Evolutionary conservation across 106 monocot genomes (phyloP).

Genomic region (Gastrodia elata): DNA sequence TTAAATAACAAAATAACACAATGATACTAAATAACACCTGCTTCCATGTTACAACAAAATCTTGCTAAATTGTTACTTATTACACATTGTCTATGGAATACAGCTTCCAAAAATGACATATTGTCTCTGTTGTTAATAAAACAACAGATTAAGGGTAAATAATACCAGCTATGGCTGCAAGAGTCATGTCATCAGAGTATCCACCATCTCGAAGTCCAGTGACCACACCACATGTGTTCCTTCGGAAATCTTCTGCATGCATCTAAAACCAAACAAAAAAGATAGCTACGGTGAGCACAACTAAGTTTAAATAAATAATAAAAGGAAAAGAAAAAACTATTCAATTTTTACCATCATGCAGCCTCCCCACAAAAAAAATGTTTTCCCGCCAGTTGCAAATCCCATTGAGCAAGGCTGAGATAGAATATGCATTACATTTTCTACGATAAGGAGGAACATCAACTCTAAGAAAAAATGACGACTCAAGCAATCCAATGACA

Average conservation of each 20-base stretch:
- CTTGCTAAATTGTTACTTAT: too few relatives aligned
- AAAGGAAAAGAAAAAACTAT: conserved; percentile 1
- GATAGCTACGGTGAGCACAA: neutral
- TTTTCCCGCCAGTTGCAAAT: conserved; percentile 98
- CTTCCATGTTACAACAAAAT: too few relatives aligned
- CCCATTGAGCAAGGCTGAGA: conserved; percentile 99
- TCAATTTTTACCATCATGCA: conserved; percentile 89
- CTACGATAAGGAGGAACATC: conserved; percentile 1
- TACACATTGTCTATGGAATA: too few relatives aligned
- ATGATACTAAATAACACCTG: too few relatives aligned
- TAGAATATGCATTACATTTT: conserved; percentile 7
- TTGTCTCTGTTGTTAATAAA: too few relatives aligned
- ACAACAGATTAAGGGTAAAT: too few relatives aligned
- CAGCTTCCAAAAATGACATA: too few relatives aligned
- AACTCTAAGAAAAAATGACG: too few relatives aligned
- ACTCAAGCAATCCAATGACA: too few relatives aligned
- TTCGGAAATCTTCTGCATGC: conserved; percentile 97
- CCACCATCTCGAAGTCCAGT: conserved; percentile 91
- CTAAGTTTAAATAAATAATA: neutral
- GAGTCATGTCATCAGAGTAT: conserved; percentile 99
- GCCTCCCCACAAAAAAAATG: conserved; percentile 97
- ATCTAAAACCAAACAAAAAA: conserved; percentile 42
- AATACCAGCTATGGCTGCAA: conserved; percentile 95
- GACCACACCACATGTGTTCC: conserved; percentile 67
- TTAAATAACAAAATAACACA: too few relatives aligned